Percentiles rank a stretch among this genome's conserved stretches.
Conservation (phyloP, 225 moss, liverwort and hornwort genomes). For the Antitrichia curtipendula region DNA sequence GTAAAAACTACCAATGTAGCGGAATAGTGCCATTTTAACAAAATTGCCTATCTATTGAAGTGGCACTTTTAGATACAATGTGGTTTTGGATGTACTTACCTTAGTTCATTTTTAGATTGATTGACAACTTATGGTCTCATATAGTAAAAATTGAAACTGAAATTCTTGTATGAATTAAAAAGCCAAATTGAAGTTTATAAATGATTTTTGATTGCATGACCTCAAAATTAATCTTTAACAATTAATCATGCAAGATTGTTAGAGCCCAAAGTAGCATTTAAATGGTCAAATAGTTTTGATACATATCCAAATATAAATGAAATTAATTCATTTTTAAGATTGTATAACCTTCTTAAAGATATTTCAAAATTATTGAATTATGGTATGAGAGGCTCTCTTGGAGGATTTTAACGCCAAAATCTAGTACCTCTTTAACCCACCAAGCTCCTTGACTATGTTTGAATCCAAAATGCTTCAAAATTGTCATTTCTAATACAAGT, state of each 20-base stretch:
- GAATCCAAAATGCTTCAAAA: too few species aligned
- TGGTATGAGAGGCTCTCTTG: not conserved
- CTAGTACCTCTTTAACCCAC: not conserved
- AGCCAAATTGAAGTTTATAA: not conserved
- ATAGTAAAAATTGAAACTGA: not conserved
- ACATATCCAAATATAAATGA: not conserved
- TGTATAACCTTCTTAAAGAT: not conserved
- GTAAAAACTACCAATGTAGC: too few species aligned
- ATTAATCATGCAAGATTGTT: not conserved
- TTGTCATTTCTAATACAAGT: too few species aligned
- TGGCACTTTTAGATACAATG: not conserved
- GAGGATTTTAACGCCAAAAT: not conserved
- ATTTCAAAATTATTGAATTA: not conserved
- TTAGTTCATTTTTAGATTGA: not conserved
- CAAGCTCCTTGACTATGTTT: too few species aligned
- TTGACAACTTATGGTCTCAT: not conserved
- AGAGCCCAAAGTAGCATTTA: not conserved
- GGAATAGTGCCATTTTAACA: too few species aligned
- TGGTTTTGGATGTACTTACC: not conserved
- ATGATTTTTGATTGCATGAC: not conserved
- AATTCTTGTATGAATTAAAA: not conserved
- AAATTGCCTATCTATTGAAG: not conserved
- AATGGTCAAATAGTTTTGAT: not conserved
- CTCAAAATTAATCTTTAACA: not conserved
- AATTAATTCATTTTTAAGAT: not conserved